Conservation (phyloP, 2,329 filamentous ascomycete species). For the Paracoccidioides brasiliensis region DNA sequence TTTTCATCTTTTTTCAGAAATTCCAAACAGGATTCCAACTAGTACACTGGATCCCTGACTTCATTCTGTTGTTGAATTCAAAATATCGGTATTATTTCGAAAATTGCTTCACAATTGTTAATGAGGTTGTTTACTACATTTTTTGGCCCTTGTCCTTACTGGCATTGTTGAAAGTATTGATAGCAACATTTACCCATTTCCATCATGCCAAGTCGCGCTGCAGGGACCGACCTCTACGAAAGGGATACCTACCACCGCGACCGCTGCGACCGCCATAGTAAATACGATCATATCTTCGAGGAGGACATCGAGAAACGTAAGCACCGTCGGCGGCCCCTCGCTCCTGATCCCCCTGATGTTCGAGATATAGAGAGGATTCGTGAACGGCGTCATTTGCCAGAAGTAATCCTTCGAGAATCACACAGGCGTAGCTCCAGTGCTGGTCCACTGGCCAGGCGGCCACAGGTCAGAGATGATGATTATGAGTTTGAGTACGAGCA, state of each 20-base stretch:
- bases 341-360: conserved; percentile 24
- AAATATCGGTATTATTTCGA: neutral
- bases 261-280: conserved; percentile 8
- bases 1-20: too few species aligned
- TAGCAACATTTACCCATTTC: neutral
- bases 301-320: conserved; percentile 16
- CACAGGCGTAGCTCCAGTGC: conserved; percentile 19
- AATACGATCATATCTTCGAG: conserved; percentile 18
- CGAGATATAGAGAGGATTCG: conserved; percentile 31
- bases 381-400: conserved; percentile 23
- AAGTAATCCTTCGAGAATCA: conserved; percentile 23
- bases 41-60: too few species aligned
- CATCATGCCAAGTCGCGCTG: neutral
- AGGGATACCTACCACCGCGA: conserved; percentile 19
- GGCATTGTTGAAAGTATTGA: neutral
- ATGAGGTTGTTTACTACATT: neutral
- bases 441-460: conserved; percentile 19
- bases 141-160: neutral
- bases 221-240: conserved; percentile 18
- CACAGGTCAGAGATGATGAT: conserved; percentile 17
- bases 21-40: too few species aligned
- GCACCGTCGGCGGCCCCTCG: conserved; percentile 10
- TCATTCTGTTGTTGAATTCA: too few species aligned
- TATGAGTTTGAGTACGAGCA: conserved; percentile 11
- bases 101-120: neutral